Evolutionary conservation across 305 asterid species (phyloP).

Genomic region (Fraxinus xanthoxyloides): DNA sequence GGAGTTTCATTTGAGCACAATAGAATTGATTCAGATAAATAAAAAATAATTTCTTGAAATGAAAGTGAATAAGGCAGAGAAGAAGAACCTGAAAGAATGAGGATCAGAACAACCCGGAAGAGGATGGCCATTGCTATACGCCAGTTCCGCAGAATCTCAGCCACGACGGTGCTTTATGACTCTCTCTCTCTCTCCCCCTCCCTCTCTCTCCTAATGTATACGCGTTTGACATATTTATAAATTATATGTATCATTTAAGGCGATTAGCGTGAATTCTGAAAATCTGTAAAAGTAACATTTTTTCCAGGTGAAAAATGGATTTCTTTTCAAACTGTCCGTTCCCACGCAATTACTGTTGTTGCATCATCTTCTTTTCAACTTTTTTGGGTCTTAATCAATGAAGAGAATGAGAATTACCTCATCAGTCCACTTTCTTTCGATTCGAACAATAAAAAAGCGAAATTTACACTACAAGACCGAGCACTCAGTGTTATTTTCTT

Average conservation of each 20-base stretch:
- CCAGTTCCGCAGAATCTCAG: slow-evolving; percentile 45
- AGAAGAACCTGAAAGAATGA: slow-evolving; percentile 56
- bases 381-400: slow-evolving; percentile 26
- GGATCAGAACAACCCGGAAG: slow-evolving; percentile 47
- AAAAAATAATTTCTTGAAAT: neutral
- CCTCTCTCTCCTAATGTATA: neutral
- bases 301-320: neutral
- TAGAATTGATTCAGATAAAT: slow-evolving; percentile 10
- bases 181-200: neutral
- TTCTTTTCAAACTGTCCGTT: slow-evolving; percentile 22
- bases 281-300: slow-evolving; percentile 3
- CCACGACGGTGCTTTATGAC: slow-evolving; percentile 35
- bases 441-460: neutral
- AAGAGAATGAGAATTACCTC: slow-evolving; percentile 4
- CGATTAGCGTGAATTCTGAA: slow-evolving; percentile 17
- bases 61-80: slow-evolving; percentile 5
- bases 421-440: neutral
- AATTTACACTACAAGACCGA: neutral
- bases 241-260: neutral
- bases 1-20: neutral
- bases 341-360: slow-evolving; percentile 16
- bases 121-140: slow-evolving; percentile 66
- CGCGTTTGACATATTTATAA: neutral
- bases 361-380: slow-evolving; percentile 17
- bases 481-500: neutral